Base-by-base conservation (phyloP, 192 early-diverging fungal species). In the Gryganskiella cystojenkinii region DNA sequence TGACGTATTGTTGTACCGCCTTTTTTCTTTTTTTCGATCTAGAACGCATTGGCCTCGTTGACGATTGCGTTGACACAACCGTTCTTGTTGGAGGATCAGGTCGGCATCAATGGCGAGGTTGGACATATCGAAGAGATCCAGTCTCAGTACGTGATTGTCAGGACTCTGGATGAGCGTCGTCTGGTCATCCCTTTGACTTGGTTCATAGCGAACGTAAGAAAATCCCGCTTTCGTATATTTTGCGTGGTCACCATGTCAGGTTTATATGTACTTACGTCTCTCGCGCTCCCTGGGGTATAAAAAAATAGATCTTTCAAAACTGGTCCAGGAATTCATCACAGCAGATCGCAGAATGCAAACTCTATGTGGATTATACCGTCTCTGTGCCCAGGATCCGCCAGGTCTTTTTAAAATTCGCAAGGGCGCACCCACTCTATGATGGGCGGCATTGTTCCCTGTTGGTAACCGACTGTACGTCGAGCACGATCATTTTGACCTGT, bases 51-150 rank as follows among this genome's bases (percentile, higher is more conserved):
- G 15, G 82, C 78, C 2, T 75, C 82, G 15, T 55, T 83, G 62
- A 70, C 79, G 35, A 83, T 83, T 51, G 82, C 82, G 17, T 54
- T 83, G 51, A 83, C 82, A 0, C 82, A 80, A 62, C 78, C 82
- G 14, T 63, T 83, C n/a, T 28, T 83, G 20, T 45, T 83, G 2
- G 82, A 80, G 33, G 82, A 83, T 71, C 70, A 80, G 13, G 72
- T 83, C 1, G 4, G 33, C 10, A 60, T 83, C 8, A 46, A 65
- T 50, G 71, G 61, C 13, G 56, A 72, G 9, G 34, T 70, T 24
- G 82, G 82, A 15, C 78, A 67, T 43, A 72, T 79, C 33, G 82
- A 80, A 31, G 82, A 80, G 70, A 83, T 83, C 37, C 67, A 76
- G 47, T 65, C 82, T 13, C 82, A 83, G 53, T 83, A 71, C 34